phyloP scores from a whole-genome alignment of 495 filamentous ascomycete genomes.

The Tuber umbilicatum region DNA sequence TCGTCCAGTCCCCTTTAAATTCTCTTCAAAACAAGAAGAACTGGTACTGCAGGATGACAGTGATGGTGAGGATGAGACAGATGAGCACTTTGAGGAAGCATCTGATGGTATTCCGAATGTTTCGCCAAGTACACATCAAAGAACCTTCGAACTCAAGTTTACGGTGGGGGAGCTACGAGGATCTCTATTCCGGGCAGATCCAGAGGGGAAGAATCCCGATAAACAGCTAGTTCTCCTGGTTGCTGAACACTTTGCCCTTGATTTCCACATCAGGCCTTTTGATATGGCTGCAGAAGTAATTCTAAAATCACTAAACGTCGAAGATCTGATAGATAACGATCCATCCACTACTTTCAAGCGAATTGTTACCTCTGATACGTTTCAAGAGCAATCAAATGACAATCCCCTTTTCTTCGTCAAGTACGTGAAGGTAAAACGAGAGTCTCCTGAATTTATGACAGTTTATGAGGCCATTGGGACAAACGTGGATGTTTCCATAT shows the following conservation, averaged over 20 bases:
- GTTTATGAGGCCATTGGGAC: constrained; percentile 88
- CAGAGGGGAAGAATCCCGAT: constrained; percentile 68
- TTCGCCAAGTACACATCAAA: constrained; percentile 69
- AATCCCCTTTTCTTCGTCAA: constrained; percentile 82
- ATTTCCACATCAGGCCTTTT: constrained; percentile 78
- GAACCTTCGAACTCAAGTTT: constrained; percentile 92
- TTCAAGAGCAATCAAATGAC: constrained; percentile 53
- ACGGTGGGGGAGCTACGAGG: constrained; percentile 87
- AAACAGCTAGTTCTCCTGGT: constrained; percentile 82
- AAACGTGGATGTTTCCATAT: constrained; percentile 83
- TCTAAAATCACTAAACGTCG: constrained; percentile 78
- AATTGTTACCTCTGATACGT: constrained; percentile 74
- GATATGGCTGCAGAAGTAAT: constrained; percentile 89
- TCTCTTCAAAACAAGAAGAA: constrained; percentile 61
- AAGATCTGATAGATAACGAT: constrained; percentile 88
- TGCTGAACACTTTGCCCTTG: constrained; percentile 78
- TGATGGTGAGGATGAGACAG: constrained; percentile 60
- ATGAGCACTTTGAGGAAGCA: constrained; percentile 57
- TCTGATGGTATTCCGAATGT: constrained; percentile 54
- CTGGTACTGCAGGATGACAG: constrained; percentile 73
- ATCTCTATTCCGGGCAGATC: constrained; percentile 79
- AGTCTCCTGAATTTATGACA: constrained; percentile 86
- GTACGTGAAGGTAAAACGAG: constrained; percentile 77
- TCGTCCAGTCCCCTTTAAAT: constrained; percentile 58
- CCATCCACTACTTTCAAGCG: constrained; percentile 90